Evolutionary conservation across 192 early-diverging fungal genomes (phyloP).

Genomic region (Umbelopsis sp.): DNA sequence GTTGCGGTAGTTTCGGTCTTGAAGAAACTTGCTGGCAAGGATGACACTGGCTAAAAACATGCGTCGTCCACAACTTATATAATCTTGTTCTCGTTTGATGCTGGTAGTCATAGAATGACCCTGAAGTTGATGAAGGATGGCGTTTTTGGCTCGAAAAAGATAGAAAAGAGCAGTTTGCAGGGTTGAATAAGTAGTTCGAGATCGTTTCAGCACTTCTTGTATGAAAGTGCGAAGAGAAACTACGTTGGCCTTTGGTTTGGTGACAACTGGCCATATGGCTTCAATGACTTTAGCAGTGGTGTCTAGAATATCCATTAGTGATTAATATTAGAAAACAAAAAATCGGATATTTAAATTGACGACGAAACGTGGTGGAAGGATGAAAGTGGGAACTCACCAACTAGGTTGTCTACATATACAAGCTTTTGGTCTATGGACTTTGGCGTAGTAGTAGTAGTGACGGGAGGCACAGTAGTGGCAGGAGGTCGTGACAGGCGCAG

Average conservation of each 20-base stretch:
- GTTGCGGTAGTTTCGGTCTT: constrained; percentile 88
- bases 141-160: constrained; percentile 50
- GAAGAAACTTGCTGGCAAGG: constrained; percentile 87
- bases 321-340: background rate
- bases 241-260: constrained; percentile 37
- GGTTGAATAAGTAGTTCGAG: constrained; percentile 75
- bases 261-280: constrained; percentile 50
- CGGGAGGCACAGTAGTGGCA: background rate
- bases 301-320: constrained; percentile 32
- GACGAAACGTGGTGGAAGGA: constrained; percentile 8
- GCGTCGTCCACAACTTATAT: constrained; percentile 72
- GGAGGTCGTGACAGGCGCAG: background rate
- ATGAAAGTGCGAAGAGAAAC: constrained; percentile 68
- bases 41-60: constrained; percentile 87
- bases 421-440: background rate
- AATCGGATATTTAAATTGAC: background rate
- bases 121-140: constrained; percentile 24
- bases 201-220: constrained; percentile 74
- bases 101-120: background rate
- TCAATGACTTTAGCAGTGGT: constrained; percentile 60
- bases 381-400: constrained; percentile 23
- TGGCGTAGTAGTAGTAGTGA: background rate
- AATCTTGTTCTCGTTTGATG: constrained; percentile 22
- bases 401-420: constrained; percentile 37
- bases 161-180: constrained; percentile 80